A percentile compares a stretch with the other conserved stretches of the same genome.
Evolutionary conservation across 768 basidiomycete species (phyloP).

Genomic region (Gautieria morchelliformis): DNA sequence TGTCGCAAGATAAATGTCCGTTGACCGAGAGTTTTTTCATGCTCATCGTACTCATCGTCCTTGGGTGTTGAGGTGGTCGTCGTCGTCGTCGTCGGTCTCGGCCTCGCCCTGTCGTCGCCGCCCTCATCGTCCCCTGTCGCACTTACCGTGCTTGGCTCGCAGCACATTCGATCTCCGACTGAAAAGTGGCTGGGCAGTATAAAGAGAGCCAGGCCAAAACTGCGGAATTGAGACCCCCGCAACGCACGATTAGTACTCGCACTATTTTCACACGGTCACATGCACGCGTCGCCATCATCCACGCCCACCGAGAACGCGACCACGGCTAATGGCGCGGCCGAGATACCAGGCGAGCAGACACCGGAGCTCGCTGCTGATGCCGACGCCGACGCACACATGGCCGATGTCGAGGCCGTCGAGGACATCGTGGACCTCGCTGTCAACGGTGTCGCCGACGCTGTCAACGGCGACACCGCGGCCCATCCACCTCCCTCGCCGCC

Average conservation of each 20-base stretch:
- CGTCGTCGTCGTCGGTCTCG: no score
- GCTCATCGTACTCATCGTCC: no score
- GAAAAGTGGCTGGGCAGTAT: constrained; percentile 31
- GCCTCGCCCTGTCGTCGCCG: no score
- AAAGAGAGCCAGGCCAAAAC: constrained; percentile 4
- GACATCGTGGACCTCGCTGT: no score
- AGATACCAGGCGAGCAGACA: no score
- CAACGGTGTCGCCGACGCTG: no score
- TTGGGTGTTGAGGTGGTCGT: no score
- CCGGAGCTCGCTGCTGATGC: constrained; percentile 2
- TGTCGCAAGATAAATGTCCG: constrained; percentile 14
- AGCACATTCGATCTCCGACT: neutral
- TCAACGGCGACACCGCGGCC: no score
- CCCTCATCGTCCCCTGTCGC: no score
- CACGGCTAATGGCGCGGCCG: neutral
- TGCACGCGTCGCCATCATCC: constrained; percentile 9
- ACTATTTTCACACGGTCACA: constrained; percentile 34
- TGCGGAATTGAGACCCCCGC: constrained; percentile 9
- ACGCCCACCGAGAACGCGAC: constrained; percentile 29
- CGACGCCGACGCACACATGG: constrained; percentile 8
- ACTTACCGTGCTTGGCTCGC: no score
- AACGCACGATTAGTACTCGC: constrained; percentile 28
- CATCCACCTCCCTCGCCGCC: no score
- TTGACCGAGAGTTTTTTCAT: neutral
- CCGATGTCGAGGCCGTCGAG: constrained; percentile 8